Evolutionary conservation across 225 moss, liverwort and hornwort species (phyloP).

Genomic region (Pleurozium schreberi): DNA sequence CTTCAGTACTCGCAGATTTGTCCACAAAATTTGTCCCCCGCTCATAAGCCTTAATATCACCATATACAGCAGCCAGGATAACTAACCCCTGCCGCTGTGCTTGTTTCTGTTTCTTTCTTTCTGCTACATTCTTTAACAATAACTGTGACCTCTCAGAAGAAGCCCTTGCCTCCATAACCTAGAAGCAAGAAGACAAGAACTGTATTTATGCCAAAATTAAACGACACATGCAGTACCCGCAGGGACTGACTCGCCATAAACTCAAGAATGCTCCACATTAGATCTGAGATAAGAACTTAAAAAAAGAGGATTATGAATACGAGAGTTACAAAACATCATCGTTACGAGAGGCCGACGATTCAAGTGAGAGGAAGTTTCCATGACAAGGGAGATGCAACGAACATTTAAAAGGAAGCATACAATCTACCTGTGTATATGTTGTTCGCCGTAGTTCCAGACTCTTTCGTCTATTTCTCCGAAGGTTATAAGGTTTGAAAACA

Average conservation of each 20-base stretch:
- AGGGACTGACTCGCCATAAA: neutral
- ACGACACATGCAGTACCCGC: neutral
- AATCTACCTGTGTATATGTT: slow-evolving; percentile 60
- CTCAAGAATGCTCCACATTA: neutral
- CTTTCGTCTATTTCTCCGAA: slow-evolving; percentile 69
- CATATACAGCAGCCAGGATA: slow-evolving; percentile 73
- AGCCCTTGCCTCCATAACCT: slow-evolving; percentile 85
- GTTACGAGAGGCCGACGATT: neutral
- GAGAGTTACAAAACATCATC: neutral
- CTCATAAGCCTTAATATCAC: slow-evolving; percentile 52
- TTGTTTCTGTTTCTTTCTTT: slow-evolving; percentile 90
- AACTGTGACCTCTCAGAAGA: slow-evolving; percentile 71
- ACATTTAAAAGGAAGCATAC: neutral
- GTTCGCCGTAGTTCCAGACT: slow-evolving; percentile 73
- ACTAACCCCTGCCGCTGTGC: slow-evolving; percentile 76
- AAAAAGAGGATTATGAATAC: neutral
- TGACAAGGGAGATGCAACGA: neutral
- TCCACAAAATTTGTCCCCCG: slow-evolving; percentile 18
- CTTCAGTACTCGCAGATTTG: slow-evolving; percentile 27
- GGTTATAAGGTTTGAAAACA: slow-evolving; percentile 73
- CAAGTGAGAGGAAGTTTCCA: neutral
- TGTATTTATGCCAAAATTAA: neutral
- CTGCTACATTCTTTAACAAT: slow-evolving; percentile 74
- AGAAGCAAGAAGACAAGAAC: neutral
- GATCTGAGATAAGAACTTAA: neutral